Percentiles rank a stretch among this genome's conserved stretches.
Conservation (phyloP, 2,329 filamentous ascomycete species). For the Alternaria burnsii region DNA sequence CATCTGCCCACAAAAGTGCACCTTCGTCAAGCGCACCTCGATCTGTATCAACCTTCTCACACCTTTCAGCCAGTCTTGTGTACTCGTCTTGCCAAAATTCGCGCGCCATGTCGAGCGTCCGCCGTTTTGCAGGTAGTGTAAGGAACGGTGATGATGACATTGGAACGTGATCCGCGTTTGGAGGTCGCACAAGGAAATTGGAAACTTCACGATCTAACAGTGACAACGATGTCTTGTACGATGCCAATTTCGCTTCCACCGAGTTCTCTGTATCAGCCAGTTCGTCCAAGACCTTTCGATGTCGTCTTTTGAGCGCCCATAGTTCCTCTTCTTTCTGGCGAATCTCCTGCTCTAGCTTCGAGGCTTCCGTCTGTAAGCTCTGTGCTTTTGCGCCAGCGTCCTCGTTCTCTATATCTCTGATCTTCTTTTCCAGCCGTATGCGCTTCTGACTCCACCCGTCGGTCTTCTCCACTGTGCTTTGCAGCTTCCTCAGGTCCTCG, state of each 20-base stretch:
- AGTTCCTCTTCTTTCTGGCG: slow-evolving; percentile 71
- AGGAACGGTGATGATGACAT: slow-evolving; percentile 61
- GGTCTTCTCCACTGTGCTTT: slow-evolving; percentile 66
- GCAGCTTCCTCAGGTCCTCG: slow-evolving; percentile 64
- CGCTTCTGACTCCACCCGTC: slow-evolving; percentile 67
- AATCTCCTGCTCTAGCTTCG: slow-evolving; percentile 69
- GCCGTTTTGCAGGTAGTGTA: slow-evolving; percentile 67
- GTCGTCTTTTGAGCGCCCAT: slow-evolving; percentile 66
- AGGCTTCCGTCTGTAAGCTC: slow-evolving; percentile 60
- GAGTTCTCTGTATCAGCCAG: slow-evolving; percentile 71
- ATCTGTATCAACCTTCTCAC: slow-evolving; percentile 67
- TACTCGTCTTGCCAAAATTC: slow-evolving; percentile 75
- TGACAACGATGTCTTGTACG: slow-evolving; percentile 72
- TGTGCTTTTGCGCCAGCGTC: slow-evolving; percentile 66
- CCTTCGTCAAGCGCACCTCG: slow-evolving; percentile 73
- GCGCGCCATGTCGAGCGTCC: slow-evolving; percentile 74
- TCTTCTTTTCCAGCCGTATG: slow-evolving; percentile 62
- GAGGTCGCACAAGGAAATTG: slow-evolving; percentile 66
- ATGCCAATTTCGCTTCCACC: slow-evolving; percentile 75
- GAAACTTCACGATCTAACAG: slow-evolving; percentile 71
- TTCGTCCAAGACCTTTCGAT: slow-evolving; percentile 66
- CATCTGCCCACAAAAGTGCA: slow-evolving; percentile 70
- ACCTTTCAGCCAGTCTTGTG: slow-evolving; percentile 63
- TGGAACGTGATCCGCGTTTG: slow-evolving; percentile 46
- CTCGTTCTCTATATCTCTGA: slow-evolving; percentile 63